Conservation (phyloP, 176 grass and related monocot species). For the Cocos nucifera region DNA sequence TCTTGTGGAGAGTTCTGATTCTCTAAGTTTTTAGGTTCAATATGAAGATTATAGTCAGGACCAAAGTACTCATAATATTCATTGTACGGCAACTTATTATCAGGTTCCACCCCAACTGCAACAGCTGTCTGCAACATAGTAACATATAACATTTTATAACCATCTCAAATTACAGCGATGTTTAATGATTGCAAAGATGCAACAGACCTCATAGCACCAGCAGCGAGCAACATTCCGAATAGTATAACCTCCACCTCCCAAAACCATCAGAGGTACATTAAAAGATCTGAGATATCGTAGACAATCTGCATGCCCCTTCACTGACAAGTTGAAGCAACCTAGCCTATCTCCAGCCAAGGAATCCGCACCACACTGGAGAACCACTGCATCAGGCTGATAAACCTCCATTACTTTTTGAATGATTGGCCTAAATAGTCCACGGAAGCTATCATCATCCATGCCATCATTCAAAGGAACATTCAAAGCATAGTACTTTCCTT, state of each 20-base stretch:
- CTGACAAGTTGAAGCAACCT: conserved; percentile 23
- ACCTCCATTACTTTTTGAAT: conserved; percentile 19
- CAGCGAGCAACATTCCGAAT: conserved; percentile 22
- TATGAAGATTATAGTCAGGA: conserved; percentile 23
- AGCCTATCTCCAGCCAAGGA: conserved; percentile 18
- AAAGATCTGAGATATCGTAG: conserved; percentile 20
- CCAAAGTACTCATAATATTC: conserved; percentile 23
- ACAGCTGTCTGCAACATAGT: conserved; percentile 20
- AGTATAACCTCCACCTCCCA: conserved; percentile 22
- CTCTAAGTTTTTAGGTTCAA: conserved; percentile 13
- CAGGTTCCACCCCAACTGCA: conserved; percentile 18
- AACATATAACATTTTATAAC: background rate
- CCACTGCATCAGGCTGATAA: conserved; percentile 17
- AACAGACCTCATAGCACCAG: conserved; percentile 21
- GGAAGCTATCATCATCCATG: conserved; percentile 20
- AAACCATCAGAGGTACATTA: conserved; percentile 17
- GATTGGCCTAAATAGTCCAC: conserved; percentile 11
- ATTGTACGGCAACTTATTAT: conserved; percentile 17
- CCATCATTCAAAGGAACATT: conserved; percentile 21
- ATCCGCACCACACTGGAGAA: conserved; percentile 21
- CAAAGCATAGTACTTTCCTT: conserved; percentile 21
- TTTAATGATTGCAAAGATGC: background rate
- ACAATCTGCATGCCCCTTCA: conserved; percentile 22
- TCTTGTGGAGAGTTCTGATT: conserved; percentile 14
- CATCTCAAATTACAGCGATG: background rate